phyloP scores from a whole-genome alignment of 768 basidiomycete species.

The Psilocybe subaeruginosa region DNA sequence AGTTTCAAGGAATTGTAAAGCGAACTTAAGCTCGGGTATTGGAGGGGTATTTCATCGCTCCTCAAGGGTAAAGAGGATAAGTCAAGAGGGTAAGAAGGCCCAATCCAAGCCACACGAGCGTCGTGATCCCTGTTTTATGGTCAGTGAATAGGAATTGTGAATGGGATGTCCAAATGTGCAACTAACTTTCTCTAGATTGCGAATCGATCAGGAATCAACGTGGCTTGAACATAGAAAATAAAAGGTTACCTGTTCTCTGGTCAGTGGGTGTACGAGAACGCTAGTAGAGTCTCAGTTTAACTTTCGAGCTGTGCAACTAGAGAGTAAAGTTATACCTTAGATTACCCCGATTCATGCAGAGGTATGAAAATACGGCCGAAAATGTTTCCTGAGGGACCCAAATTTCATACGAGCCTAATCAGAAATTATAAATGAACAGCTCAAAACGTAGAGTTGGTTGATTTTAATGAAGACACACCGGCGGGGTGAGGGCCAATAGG shows the following conservation, averaged over 20 bases:
- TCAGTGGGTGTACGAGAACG: conserved; percentile 75
- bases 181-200: conserved; percentile 47
- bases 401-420: conserved; percentile 72
- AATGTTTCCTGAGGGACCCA: conserved; percentile 82
- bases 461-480: conserved; percentile 44
- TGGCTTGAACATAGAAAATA: neutral
- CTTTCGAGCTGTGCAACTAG: neutral
- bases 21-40: conserved; percentile 70
- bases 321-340: conserved; percentile 52
- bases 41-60: conserved; percentile 58
- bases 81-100: conserved; percentile 70
- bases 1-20: conserved; percentile 4
- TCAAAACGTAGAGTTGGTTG: neutral
- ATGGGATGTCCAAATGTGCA: neutral
- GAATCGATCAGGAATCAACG: neutral
- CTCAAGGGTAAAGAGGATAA: conserved; percentile 56
- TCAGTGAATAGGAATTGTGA: neutral
- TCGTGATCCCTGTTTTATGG: conserved; percentile 62
- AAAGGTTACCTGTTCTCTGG: conserved; percentile 60
- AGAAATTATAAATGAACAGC: neutral
- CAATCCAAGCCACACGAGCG: conserved; percentile 72
- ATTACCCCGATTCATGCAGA: conserved; percentile 66
- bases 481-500: conserved; percentile 80
- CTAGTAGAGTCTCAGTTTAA: conserved; percentile 33
- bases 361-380: conserved; percentile 74